These are phyloP conservation scores for Diaporthe citri DNA, from an alignment of 2,329 filamentous ascomycete genomes.

Conservation along the genomic window DNA sequence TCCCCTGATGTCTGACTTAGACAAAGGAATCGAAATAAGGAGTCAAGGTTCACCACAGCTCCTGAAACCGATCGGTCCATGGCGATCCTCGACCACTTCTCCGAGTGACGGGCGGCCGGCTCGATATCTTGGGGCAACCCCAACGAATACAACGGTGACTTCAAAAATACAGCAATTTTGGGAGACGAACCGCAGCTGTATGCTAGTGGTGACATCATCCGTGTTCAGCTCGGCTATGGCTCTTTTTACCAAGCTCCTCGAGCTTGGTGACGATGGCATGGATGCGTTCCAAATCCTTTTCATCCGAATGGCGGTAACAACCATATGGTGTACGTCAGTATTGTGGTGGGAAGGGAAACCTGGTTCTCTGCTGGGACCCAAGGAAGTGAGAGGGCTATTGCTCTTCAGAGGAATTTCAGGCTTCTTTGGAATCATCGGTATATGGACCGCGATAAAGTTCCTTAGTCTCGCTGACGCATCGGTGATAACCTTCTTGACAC, in stretches of 20 bases:
- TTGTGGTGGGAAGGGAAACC: constrained; percentile 80
- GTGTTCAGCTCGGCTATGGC: constrained; percentile 91
- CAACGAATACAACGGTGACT: constrained; percentile 23
- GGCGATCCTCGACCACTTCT: not conserved
- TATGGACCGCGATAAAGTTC: constrained; percentile 74
- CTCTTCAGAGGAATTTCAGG: constrained; percentile 77
- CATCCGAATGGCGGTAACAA: constrained; percentile 81
- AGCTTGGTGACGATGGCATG: constrained; percentile 34
- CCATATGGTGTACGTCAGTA: constrained; percentile 74
- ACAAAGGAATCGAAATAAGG: not conserved
- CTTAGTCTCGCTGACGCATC: constrained; percentile 89
- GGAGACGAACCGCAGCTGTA: constrained; percentile 77
- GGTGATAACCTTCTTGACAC: constrained; percentile 88
- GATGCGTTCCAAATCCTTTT: constrained; percentile 70
- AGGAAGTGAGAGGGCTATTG: constrained; percentile 75
- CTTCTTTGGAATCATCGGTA: constrained; percentile 79
- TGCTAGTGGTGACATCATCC: constrained; percentile 80
- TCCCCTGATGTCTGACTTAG: not conserved
- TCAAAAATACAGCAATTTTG: constrained; percentile 60
- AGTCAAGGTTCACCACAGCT: constrained; percentile 1
- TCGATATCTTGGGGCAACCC: not conserved
- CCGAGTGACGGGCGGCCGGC: not conserved
- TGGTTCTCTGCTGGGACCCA: constrained; percentile 77
- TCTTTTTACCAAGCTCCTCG: constrained; percentile 72
- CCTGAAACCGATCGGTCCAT: not conserved